phyloP scores from a whole-genome alignment of 345 rosid species.

The Heritiera fomes region DNA sequence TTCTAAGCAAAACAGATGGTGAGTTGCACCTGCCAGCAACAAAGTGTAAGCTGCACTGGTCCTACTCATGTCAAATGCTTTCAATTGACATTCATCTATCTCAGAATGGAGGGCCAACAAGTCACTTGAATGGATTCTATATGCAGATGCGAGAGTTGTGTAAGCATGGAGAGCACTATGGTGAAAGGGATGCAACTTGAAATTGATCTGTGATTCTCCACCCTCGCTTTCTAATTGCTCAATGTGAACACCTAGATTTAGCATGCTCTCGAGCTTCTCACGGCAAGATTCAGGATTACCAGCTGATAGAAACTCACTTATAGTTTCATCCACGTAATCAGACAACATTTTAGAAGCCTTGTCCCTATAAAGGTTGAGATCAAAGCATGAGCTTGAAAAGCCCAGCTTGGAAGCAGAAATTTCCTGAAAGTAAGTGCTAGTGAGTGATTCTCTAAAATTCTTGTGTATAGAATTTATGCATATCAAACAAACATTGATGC shows the following conservation, averaged over 20 bases:
- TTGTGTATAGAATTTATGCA: slow-evolving; percentile 2
- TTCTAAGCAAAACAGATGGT: slow-evolving; percentile 52
- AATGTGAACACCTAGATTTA: slow-evolving; percentile 40
- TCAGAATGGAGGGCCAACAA: slow-evolving; percentile 28
- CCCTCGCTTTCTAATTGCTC: slow-evolving; percentile 24
- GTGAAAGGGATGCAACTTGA: slow-evolving; percentile 60
- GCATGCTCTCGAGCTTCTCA: slow-evolving; percentile 57
- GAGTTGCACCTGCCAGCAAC: slow-evolving; percentile 62
- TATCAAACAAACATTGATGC: neutral
- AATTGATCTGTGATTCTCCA: slow-evolving; percentile 29
- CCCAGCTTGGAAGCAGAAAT: slow-evolving; percentile 33
- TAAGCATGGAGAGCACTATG: slow-evolving; percentile 60
- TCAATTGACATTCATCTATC: slow-evolving; percentile 22
- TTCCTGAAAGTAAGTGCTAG: slow-evolving; percentile 41
- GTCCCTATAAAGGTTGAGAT: slow-evolving; percentile 32
- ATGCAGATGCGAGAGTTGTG: slow-evolving; percentile 67
- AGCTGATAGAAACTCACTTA: slow-evolving; percentile 51
- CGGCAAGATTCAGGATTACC: slow-evolving; percentile 61
- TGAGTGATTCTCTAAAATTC: slow-evolving; percentile 3
- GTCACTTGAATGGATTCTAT: slow-evolving; percentile 49
- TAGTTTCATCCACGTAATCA: slow-evolving; percentile 50
- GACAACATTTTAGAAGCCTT: slow-evolving; percentile 39
- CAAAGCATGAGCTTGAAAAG: slow-evolving; percentile 23
- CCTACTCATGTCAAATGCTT: slow-evolving; percentile 48
- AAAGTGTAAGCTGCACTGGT: slow-evolving; percentile 70